Percentiles rank a stretch among this genome's conserved stretches.
These are phyloP conservation scores for Scalesia atractyloides DNA, from an alignment of 129 eudicot genomes.

Conservation along the genomic window DNA sequence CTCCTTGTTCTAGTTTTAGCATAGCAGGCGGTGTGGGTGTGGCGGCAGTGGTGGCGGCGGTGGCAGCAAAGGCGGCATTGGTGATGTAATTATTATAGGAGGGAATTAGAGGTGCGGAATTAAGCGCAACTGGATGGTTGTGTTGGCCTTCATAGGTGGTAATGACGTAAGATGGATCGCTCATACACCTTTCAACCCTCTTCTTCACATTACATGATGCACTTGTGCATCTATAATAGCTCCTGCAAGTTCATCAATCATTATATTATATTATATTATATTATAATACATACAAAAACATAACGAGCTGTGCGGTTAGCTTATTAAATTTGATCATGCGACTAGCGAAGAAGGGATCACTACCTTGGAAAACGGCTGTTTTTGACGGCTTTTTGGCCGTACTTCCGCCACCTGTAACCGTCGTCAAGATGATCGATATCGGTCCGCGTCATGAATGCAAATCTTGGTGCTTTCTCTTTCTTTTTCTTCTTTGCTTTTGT, in stretches of 20 bases:
- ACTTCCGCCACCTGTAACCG: slow-evolving; percentile 89
- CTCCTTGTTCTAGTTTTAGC: slow-evolving; percentile 28
- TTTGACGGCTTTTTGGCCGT: slow-evolving; percentile 90
- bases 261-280: too few species aligned
- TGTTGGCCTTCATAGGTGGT: slow-evolving; percentile 93
- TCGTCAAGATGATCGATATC: slow-evolving; percentile 88
- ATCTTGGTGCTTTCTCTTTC: slow-evolving; percentile 60
- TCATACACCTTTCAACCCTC: slow-evolving; percentile 69
- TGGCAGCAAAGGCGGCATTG: background rate
- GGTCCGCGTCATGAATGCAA: slow-evolving; percentile 91
- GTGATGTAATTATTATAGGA: slow-evolving; percentile 13
- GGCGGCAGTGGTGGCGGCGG: background rate
- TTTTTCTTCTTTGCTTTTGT: slow-evolving; percentile 45
- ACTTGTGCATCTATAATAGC: slow-evolving; percentile 78
- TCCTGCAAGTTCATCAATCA: slow-evolving; percentile 38
- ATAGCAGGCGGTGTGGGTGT: slow-evolving; percentile 14
- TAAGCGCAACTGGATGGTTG: slow-evolving; percentile 48
- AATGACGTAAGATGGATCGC: slow-evolving; percentile 59
- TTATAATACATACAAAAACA: too few species aligned
- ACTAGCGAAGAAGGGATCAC: background rate
- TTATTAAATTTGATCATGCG: background rate
- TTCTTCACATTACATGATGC: slow-evolving; percentile 78
- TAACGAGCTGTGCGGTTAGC: too few species aligned
- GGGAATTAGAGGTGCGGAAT: background rate
- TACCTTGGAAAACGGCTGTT: slow-evolving; percentile 89